These are phyloP conservation scores for Zygotorulaspora florentina DNA, from an alignment of 805 yeast species.

Conservation along the genomic window DNA sequence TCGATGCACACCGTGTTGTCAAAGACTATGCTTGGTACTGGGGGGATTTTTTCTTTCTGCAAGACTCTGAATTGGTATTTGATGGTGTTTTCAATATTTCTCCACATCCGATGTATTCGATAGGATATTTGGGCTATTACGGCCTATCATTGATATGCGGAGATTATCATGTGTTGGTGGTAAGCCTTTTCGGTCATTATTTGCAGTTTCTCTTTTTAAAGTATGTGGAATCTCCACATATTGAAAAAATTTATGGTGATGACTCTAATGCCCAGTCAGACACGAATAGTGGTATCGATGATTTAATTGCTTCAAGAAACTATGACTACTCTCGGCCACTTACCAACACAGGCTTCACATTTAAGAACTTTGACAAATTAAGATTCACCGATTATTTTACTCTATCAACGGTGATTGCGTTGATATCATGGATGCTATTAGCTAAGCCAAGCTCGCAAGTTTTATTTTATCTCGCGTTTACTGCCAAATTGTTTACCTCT, in stretches of 20 bases:
- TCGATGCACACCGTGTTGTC: conserved; percentile 83
- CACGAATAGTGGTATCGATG: conserved; percentile 32
- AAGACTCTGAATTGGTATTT: conserved; percentile 64
- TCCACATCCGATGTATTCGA: conserved; percentile 90
- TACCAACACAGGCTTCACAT: conserved; percentile 42
- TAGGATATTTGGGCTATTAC: conserved; percentile 83
- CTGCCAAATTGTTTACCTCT: conserved; percentile 49
- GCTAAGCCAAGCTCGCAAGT: conserved; percentile 24
- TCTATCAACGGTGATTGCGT: conserved; percentile 42
- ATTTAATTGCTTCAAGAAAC: conserved; percentile 35
- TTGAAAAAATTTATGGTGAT: conserved; percentile 68
- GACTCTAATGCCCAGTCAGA: conserved; percentile 37
- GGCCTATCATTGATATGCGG: conserved; percentile 77
- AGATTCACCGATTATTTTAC: conserved; percentile 62
- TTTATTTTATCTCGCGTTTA: conserved; percentile 41
- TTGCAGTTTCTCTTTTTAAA: conserved; percentile 71
- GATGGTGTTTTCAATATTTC: conserved; percentile 88
- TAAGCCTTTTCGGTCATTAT: conserved; percentile 71
- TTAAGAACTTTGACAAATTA: conserved; percentile 57
- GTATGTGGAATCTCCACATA: conserved; percentile 80
- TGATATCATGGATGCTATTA: conserved; percentile 34
- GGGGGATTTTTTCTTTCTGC: conserved; percentile 88
- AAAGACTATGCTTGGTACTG: conserved; percentile 93
- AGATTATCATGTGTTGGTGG: conserved; percentile 62
- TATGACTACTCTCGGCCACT: conserved; percentile 52